phyloP scores from a whole-genome alignment of 371 early-diverging fungal species.

The Saksenaea vasiformis region DNA sequence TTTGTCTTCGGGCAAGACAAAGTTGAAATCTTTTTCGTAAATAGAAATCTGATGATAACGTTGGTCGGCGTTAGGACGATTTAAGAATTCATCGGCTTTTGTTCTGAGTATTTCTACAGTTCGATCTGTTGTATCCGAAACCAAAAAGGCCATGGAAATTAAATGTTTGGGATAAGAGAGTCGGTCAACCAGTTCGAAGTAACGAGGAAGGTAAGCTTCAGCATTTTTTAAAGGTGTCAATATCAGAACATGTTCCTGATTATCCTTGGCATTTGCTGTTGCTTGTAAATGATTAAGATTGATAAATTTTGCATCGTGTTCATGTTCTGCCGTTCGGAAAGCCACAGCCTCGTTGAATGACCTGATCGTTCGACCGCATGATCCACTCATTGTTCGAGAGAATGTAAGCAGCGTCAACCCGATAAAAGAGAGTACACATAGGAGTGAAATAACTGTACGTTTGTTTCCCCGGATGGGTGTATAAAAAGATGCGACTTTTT shows the following conservation, averaged over 20 bases:
- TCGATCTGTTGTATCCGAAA: conserved; percentile 52
- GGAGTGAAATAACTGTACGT: conserved; percentile 23
- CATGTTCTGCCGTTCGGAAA: conserved; percentile 7
- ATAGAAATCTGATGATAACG: conserved; percentile 49
- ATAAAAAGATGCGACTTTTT: conserved; percentile 12
- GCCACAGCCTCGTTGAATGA: conserved; percentile 35
- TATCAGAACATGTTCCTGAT: conserved; percentile 51
- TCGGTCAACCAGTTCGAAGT: conserved; percentile 53
- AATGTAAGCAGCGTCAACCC: conserved; percentile 32
- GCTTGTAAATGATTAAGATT: conserved; percentile 32
- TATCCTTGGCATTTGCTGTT: conserved; percentile 18
- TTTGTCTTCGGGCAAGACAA: conserved; percentile 46
- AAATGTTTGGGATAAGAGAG: conserved; percentile 58
- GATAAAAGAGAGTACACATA: conserved; percentile 34
- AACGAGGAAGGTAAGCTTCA: conserved; percentile 50
- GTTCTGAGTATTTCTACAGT: conserved; percentile 45
- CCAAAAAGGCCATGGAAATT: conserved; percentile 61
- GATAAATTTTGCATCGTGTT: conserved; percentile 19
- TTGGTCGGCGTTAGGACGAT: conserved; percentile 13
- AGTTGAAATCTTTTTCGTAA: conserved; percentile 55
- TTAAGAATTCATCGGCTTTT: conserved; percentile 23
- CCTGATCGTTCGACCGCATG: conserved; percentile 33
- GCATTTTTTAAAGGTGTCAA: conserved; percentile 67
- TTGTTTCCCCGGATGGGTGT: conserved; percentile 36
- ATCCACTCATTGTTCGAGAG: conserved; percentile 29